Percentiles rank a stretch among this genome's conserved stretches.
Evolutionary conservation across 2,329 filamentous ascomycete genomes (phyloP).

Genomic region (Botryotinia calthae): DNA sequence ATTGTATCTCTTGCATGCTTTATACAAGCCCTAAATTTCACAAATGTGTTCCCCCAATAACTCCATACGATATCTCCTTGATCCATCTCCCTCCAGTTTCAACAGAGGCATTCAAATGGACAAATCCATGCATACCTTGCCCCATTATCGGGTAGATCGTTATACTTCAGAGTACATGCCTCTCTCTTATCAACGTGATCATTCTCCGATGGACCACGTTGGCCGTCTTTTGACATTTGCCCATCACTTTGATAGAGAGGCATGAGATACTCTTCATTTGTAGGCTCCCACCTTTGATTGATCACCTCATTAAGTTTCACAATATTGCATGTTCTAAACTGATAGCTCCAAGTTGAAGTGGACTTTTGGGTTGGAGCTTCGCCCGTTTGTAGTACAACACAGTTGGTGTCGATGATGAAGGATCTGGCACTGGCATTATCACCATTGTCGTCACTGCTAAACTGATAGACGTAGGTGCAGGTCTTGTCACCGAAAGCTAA

Average conservation of each 20-base stretch:
- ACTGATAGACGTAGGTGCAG: slow-evolving; percentile 4
- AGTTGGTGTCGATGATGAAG: background rate
- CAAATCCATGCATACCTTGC: slow-evolving; percentile 6
- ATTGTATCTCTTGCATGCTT: background rate
- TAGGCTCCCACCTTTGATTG: background rate
- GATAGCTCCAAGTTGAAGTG: background rate
- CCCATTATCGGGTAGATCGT: background rate
- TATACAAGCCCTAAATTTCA: background rate
- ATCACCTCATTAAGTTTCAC: background rate
- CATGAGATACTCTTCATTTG: background rate
- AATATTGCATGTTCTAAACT: background rate
- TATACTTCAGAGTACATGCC: background rate
- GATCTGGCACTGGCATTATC: background rate
- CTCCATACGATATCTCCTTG: background rate
- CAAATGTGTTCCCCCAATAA: background rate
- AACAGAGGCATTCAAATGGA: slow-evolving; percentile 1
- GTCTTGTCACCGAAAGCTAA: background rate
- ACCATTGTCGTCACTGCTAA: background rate
- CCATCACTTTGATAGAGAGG: slow-evolving; percentile 1
- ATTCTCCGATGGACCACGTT: slow-evolving; percentile 2
- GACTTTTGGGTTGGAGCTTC: background rate
- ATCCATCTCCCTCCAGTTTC: too few relatives aligned
- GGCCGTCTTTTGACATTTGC: background rate
- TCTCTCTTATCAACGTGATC: too few relatives aligned
- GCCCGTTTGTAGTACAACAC: background rate